Evolutionary conservation across 345 rosid genomes (phyloP).

Genomic region (Murraya paniculata): DNA sequence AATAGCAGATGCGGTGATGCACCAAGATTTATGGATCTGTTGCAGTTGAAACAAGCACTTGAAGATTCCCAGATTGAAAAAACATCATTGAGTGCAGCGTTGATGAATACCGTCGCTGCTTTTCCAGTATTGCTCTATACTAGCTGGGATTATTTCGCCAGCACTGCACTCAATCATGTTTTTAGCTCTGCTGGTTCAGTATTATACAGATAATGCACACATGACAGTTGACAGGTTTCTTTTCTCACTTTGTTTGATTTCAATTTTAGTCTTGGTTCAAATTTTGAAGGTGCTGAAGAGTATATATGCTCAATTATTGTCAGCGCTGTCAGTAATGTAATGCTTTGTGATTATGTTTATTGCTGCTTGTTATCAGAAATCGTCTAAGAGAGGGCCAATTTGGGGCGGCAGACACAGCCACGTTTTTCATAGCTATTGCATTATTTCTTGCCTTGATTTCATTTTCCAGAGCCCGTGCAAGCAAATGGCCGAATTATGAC

Average conservation of each 20-base stretch:
- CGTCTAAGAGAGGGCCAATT: not conserved
- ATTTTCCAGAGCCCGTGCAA: not conserved
- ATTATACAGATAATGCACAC: not conserved
- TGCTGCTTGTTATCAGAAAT: not conserved
- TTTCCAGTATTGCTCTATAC: not conserved
- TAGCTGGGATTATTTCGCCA: conserved; percentile 18
- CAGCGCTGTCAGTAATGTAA: not conserved
- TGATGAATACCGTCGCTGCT: conserved; percentile 28
- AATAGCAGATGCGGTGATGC: not conserved
- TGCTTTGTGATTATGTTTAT: too few species aligned
- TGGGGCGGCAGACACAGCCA: not conserved
- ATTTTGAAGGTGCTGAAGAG: not conserved
- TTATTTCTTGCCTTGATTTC: not conserved
- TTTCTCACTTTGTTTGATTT: not conserved
- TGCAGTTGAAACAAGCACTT: conserved; percentile 7
- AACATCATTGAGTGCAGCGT: conserved; percentile 78
- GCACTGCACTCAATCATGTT: conserved; percentile 46
- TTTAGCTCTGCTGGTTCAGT: conserved; percentile 17
- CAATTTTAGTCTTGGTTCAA: not conserved
- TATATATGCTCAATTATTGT: not conserved
- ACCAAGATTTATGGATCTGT: not conserved
- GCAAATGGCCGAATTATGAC: not conserved
- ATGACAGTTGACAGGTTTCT: not conserved
- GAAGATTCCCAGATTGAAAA: conserved; percentile 31
- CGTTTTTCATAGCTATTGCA: not conserved